Base-by-base conservation (phyloP, 768 basidiomycete genomes). In the Russula dissimulans region DNA sequence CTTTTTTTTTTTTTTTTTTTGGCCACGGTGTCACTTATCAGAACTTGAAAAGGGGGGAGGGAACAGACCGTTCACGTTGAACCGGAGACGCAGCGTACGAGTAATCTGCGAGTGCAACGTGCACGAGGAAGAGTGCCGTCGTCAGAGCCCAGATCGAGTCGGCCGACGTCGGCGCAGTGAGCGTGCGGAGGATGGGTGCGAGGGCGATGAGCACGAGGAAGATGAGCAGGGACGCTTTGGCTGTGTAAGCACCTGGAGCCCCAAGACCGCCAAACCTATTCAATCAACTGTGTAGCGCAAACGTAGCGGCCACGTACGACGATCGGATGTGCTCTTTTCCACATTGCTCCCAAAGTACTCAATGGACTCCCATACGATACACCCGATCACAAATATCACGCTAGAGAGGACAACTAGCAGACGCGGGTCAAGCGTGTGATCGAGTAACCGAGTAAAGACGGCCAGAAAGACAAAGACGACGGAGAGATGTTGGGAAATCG, bases 61-160 rank as follows among this genome's bases (percentile, higher is more conserved):
- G 38, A 52, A 66, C 62, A 54, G 55, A 60, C 53, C 46, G 61
- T 47, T 57, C 56, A 17, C 49, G 50, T 52, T 44, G 39, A 52
- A 58, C n/a, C 6, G 41, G 53, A 45, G 72, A 69, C 58, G 75
- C 72, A 55, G 74, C 73, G 61, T 79, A 76, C 61, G 83, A 81
- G 70, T 92, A 95, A 72, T 97, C 92, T 14, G 89, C 89, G 50
- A 97, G 75, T 59, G 95, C 75, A 18, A 85, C 78, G 70, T 95
- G 92, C 42, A 97, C 75, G 54, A 83, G 76, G 71, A 97, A 91
- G 46, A 98, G 81, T 54, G 79, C 78, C 4, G 90, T 89, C n/a
- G 92, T 83, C 53, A 97, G 74, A 6, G 95, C 94, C 93, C 93
- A 97, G 65, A 98, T 95, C 32, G 93, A 93, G 71, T 99, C 97